A percentile compares a stretch with the other conserved stretches of the same genome.
phyloP scores from a whole-genome alignment of 164 flowering plant genomes.

The Macadamia integrifolia region DNA sequence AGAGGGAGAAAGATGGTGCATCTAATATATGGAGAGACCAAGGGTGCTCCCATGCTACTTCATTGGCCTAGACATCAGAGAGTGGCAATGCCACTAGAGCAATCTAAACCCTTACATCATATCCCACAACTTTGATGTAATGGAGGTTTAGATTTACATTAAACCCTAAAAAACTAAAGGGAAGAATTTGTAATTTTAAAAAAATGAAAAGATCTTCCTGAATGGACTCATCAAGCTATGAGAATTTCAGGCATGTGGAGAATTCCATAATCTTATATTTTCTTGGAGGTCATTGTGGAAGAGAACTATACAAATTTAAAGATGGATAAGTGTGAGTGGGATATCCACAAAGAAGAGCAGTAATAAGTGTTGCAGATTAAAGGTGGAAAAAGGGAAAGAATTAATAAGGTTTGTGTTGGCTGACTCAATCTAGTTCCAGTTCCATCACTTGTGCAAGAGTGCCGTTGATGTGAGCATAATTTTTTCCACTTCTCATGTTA shows the following conservation, averaged over 20 bases:
- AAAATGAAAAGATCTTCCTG: neutral
- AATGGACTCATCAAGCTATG: neutral
- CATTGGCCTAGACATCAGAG: constrained; percentile 2
- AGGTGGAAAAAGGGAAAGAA: too few relatives aligned
- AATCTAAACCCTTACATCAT: constrained; percentile 4
- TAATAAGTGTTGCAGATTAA: too few relatives aligned
- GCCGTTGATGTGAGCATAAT: too few relatives aligned
- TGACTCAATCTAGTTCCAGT: too few relatives aligned
- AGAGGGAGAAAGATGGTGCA: neutral
- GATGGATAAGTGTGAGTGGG: too few relatives aligned
- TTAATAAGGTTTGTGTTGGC: too few relatives aligned
- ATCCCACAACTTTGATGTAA: neutral
- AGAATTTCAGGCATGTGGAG: neutral
- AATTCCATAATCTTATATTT: neutral
- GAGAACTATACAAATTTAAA: neutral
- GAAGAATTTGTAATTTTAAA: neutral
- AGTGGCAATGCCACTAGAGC: constrained; percentile 40
- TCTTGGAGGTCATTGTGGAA: neutral
- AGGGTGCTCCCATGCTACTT: neutral
- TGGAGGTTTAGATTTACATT: neutral
- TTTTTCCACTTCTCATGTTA: too few relatives aligned
- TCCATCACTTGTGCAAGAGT: too few relatives aligned
- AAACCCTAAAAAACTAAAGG: too few relatives aligned
- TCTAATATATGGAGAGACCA: constrained; percentile 18
- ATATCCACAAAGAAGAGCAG: too few relatives aligned